phyloP scores from a whole-genome alignment of 2,329 filamentous ascomycete species.

The Elsinoe arachidis region DNA sequence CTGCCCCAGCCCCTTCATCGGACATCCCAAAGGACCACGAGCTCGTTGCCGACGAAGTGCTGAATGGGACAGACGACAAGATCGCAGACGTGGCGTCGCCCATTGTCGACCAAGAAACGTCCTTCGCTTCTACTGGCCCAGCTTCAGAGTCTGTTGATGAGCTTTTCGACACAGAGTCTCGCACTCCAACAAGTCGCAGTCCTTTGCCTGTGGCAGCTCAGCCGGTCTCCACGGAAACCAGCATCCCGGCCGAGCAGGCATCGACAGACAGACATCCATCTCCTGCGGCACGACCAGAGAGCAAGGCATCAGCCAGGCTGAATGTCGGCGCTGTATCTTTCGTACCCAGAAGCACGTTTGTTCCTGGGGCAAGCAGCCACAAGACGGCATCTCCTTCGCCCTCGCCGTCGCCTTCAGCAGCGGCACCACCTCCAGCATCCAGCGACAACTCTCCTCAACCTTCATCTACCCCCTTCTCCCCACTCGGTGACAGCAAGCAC shows the following conservation, averaged over 20 bases:
- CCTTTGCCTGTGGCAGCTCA: background rate
- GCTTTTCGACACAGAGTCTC: background rate
- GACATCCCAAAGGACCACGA: background rate
- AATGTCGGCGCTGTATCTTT: background rate
- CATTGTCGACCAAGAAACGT: background rate
- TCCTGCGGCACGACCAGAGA: background rate
- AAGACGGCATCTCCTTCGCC: background rate
- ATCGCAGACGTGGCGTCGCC: background rate
- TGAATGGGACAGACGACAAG: background rate
- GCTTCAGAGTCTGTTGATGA: conserved; percentile 2
- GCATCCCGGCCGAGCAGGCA: background rate
- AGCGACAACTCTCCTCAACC: background rate
- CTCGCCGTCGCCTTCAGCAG: background rate
- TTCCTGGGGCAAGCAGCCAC: background rate
- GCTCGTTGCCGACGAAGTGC: background rate
- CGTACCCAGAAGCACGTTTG: background rate
- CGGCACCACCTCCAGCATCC: background rate
- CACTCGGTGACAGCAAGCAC: background rate
- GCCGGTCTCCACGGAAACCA: background rate
- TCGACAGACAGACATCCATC: background rate
- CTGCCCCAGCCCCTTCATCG: background rate
- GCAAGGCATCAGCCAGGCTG: background rate
- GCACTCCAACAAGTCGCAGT: conserved; percentile 1
- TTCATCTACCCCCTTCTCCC: background rate
- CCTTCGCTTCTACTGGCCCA: conserved; percentile 3